These are phyloP conservation scores for Aphanocladium album DNA, from an alignment of 2,329 filamentous ascomycete genomes.

Conservation along the genomic window DNA sequence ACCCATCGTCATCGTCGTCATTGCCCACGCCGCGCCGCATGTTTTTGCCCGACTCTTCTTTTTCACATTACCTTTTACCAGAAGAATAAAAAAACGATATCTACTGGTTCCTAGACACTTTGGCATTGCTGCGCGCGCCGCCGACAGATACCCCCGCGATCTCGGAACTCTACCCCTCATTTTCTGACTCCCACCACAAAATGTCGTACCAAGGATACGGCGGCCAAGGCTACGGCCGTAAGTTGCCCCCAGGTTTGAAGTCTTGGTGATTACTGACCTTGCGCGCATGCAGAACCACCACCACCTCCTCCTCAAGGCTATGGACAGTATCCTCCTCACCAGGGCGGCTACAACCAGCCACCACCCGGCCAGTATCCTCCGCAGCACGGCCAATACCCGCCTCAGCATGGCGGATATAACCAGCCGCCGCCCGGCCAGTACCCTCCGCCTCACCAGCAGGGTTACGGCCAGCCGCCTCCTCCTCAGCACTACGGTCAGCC, in stretches of 20 bases:
- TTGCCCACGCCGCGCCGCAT: neutral
- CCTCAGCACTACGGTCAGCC: conserved; percentile 26
- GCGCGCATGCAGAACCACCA: conserved; percentile 18
- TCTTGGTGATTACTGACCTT: neutral
- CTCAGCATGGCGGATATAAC: conserved; percentile 25
- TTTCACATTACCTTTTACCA: neutral
- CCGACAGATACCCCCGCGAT: neutral
- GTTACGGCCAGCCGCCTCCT: conserved; percentile 21
- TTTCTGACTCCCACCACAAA: neutral
- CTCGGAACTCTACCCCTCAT: conserved; percentile 7
- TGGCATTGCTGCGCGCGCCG: neutral
- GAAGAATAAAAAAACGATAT: neutral
- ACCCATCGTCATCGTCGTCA: conserved; percentile 11
- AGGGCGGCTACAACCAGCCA: conserved; percentile 32
- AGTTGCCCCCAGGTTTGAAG: conserved; percentile 18
- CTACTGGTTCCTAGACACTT: neutral
- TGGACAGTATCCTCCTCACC: conserved; percentile 30
- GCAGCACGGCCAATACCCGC: conserved; percentile 25
- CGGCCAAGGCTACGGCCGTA: conserved; percentile 27
- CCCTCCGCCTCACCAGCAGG: conserved; percentile 23
- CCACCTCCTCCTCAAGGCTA: conserved; percentile 36
- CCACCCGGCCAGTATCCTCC: conserved; percentile 27
- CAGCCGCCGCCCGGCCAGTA: conserved; percentile 23
- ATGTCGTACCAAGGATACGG: conserved; percentile 35
- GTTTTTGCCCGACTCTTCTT: neutral